A percentile compares a stretch with the other conserved stretches of the same genome.
Evolutionary conservation across 1,139 yeast genomes (phyloP).

Genomic region (Arxiozyma slooffiae): DNA sequence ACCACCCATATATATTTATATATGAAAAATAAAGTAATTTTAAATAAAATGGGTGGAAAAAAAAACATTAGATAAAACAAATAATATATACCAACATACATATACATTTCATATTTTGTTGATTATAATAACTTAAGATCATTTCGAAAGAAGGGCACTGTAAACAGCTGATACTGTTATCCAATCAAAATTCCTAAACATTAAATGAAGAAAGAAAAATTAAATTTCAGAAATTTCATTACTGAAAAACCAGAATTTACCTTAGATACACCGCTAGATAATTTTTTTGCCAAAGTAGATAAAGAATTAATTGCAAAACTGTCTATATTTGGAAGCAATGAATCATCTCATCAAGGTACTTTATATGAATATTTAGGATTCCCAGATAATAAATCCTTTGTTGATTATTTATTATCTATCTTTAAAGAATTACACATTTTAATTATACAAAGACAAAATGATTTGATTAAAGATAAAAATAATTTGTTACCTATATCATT

Average conservation of each 20-base stretch:
- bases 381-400: slow-evolving; percentile 24
- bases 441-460: slow-evolving; percentile 4
- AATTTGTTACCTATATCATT: slow-evolving; percentile 62
- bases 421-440: slow-evolving; percentile 10
- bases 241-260: slow-evolving; percentile 24
- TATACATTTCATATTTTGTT: too few relatives aligned
- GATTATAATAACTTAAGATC: background rate
- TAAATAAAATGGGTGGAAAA: background rate
- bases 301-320: slow-evolving; percentile 8
- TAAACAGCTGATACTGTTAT: background rate
- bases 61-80: background rate
- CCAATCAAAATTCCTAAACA: background rate
- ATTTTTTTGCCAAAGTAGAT: slow-evolving; percentile 23
- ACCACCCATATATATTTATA: too few relatives aligned
- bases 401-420: slow-evolving; percentile 19
- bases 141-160: too few relatives aligned
- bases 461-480: slow-evolving; percentile 16
- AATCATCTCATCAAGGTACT: background rate
- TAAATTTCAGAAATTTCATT: background rate
- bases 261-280: slow-evolving; percentile 34
- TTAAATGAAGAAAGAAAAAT: background rate
- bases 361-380: slow-evolving; percentile 17
- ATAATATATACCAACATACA: background rate
- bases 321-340: background rate
- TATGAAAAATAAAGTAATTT: too few relatives aligned